phyloP scores from a whole-genome alignment of 1,284 basidiomycete species.

The Leccinum ponderosum region DNA sequence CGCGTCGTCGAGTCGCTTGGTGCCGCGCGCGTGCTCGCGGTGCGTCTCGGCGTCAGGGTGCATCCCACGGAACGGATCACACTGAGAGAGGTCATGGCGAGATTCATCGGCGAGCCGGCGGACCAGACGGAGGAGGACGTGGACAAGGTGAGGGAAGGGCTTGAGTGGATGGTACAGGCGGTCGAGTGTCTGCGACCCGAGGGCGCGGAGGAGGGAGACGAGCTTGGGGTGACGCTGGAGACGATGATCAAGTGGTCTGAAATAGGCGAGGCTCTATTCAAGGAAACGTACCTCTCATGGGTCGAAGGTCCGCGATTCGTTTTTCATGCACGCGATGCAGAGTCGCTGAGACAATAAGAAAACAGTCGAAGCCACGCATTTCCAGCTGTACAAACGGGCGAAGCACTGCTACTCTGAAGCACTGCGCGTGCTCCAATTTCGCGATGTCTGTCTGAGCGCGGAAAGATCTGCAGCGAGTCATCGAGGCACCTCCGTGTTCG shows the following conservation, averaged over 20 bases:
- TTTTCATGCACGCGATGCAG: not conserved
- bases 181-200: conserved; percentile 55
- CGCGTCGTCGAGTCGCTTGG: conserved; percentile 86
- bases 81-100: conserved; percentile 51
- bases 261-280: conserved; percentile 55
- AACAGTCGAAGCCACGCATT: conserved; percentile 73
- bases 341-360: not conserved
- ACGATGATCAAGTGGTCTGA: conserved; percentile 74
- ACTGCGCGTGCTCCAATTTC: conserved; percentile 76
- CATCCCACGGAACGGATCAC: conserved; percentile 50
- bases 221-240: conserved; percentile 64
- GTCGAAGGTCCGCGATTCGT: conserved; percentile 59
- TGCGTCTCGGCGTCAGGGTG: conserved; percentile 49
- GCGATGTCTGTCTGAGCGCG: conserved; percentile 57
- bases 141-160: conserved; percentile 45
- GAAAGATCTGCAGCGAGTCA: conserved; percentile 18
- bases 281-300: conserved; percentile 72
- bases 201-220: conserved; percentile 31
- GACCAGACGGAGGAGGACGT: conserved; percentile 42
- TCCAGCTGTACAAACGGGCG: conserved; percentile 78
- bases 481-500: conserved; percentile 32
- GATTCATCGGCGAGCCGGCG: conserved; percentile 45
- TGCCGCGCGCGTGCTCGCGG: conserved; percentile 71
- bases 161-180: conserved; percentile 49
- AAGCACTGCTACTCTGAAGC: conserved; percentile 79